Conservation (phyloP, 1,139 yeast species). For the Blastobotrys apis region DNA sequence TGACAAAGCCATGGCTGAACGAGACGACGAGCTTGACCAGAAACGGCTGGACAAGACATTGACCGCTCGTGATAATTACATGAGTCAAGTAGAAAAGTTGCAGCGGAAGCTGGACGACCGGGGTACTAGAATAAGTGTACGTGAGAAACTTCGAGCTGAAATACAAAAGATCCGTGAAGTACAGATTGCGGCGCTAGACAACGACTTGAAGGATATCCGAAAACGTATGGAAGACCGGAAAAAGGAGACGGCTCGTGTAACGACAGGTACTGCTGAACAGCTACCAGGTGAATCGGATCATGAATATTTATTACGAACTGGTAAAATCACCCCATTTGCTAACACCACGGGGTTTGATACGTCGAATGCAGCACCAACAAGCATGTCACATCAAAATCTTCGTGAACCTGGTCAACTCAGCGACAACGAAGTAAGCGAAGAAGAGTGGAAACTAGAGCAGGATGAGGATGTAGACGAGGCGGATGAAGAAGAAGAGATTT, state of each 20-base stretch:
- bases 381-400: conserved; percentile 42
- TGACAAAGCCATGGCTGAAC: conserved; percentile 51
- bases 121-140: conserved; percentile 61
- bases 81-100: conserved; percentile 44
- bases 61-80: conserved; percentile 39
- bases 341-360: conserved; percentile 51
- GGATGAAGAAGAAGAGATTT: conserved; percentile 30
- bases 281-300: conserved; percentile 69
- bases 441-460: conserved; percentile 15
- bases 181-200: conserved; percentile 50
- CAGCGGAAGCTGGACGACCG: conserved; percentile 49
- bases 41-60: conserved; percentile 66
- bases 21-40: conserved; percentile 68
- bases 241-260: conserved; percentile 10
- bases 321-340: conserved; percentile 93
- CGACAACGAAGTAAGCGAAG: conserved; percentile 25
- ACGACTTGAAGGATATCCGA: conserved; percentile 65
- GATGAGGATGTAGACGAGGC: conserved; percentile 26
- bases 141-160: conserved; percentile 52
- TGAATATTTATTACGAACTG: conserved; percentile 80
- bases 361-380: conserved; percentile 2
- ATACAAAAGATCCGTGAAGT: conserved; percentile 47
- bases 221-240: conserved; percentile 43
- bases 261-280: conserved; percentile 31
- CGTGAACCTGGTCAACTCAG: conserved; percentile 42